Base-by-base conservation (phyloP, 73 alveolate species). In the Paraurostyla sp. region DNA sequence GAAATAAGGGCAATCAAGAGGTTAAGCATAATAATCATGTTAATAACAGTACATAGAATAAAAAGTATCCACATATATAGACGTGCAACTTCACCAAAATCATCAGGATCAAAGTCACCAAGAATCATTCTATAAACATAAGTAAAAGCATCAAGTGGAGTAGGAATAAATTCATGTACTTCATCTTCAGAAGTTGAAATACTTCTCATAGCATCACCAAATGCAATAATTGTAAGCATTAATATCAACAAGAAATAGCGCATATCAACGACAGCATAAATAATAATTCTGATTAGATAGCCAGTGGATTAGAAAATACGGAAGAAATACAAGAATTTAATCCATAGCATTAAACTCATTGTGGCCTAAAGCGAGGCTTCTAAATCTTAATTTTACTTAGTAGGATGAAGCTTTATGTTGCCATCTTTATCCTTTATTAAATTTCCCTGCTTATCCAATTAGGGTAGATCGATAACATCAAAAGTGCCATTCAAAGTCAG, bases 1-100 rank as follows among this genome's bases (percentile, higher is more conserved):
- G 87, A 83, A 27, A 88, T 60, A 51, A 88, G 83, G 36, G 95
- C 89, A 38, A 89, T 84, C 65, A 89, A 46, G 42, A 89, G 73
- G 56, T 89, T 89, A 45, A 89, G 90, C 95, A 89, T 60, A 46
- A 89, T 84, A 13, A 89, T 89, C 88, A 48, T 45, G 46, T 41
- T 84, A 7, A 69, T n/a, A 35, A 89, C 85, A 15, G 92, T 89
- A 45, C 90, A 60, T 40, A 89, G 80, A 32, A 85, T 20, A 42
- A 89, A 84, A 42, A 89, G 51, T 32, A 85, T 25, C 90, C 89
- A 85, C 38, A n/a, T n/a, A 51, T 27, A 40, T 23, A 36, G 35
- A 20, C 56, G 46, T 0, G 59, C 80, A 32, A 78, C 89, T 23
- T 25, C 25, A 0, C 89, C 89, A 42, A 78, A 78, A 33, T 15